Conservation (phyloP, 2,329 filamentous ascomycete genomes). For the Cercospora berteroae region DNA sequence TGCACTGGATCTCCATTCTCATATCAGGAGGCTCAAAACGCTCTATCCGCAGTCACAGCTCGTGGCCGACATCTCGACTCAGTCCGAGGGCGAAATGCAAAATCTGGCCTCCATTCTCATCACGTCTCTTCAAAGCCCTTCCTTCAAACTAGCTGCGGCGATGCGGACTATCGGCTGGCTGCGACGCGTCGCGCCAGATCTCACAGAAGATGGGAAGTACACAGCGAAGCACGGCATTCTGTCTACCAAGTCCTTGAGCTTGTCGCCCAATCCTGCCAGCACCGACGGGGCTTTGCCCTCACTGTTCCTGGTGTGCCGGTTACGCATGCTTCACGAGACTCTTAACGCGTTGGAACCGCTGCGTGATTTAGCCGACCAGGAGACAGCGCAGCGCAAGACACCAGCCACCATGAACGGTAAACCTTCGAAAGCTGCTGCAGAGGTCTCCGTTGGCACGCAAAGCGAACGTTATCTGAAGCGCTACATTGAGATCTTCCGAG, state of each 20-base stretch:
- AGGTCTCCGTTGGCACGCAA: conserved; percentile 68
- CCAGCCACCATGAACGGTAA: conserved; percentile 25
- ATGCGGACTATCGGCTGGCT: conserved; percentile 92
- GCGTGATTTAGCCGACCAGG: conserved; percentile 84
- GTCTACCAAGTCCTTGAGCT: conserved; percentile 32
- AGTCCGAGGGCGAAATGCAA: conserved; percentile 85
- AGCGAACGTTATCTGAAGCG: conserved; percentile 92
- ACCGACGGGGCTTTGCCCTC: conserved; percentile 70
- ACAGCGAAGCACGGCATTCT: conserved; percentile 27
- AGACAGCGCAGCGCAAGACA: conserved; percentile 54
- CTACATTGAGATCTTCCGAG: conserved; percentile 95
- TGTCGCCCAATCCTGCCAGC: conserved; percentile 27
- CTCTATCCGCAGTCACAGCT: conserved; percentile 78
- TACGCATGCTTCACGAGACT: conserved; percentile 75
- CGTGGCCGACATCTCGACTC: conserved; percentile 67
- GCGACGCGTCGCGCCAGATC: conserved; percentile 77
- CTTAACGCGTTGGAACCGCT: conserved; percentile 82
- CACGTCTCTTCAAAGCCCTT: conserved; percentile 68
- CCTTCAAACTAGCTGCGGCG: conserved; percentile 82
- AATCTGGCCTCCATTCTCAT: conserved; percentile 85
- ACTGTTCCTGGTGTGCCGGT: conserved; percentile 81
- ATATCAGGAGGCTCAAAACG: conserved; percentile 80
- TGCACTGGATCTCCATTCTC: conserved; percentile 86
- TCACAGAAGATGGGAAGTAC: conserved; percentile 49
- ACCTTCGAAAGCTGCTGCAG: conserved; percentile 42